Percentiles rank a stretch among this genome's conserved stretches.
These are phyloP conservation scores for Triticum aestivum DNA, from an alignment of 176 grass and related monocot genomes.

Conservation along the genomic window DNA sequence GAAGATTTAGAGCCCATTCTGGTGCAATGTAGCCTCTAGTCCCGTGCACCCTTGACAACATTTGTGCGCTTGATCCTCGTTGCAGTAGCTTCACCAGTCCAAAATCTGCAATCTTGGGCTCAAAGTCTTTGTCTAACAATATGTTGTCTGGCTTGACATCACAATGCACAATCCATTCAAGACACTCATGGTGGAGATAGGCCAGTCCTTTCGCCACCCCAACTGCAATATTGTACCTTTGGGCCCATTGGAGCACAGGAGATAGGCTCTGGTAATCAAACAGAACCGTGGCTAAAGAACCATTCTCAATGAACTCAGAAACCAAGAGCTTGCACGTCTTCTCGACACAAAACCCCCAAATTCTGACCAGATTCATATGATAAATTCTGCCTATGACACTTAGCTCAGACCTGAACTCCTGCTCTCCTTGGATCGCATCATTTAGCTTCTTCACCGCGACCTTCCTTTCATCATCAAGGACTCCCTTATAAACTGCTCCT, in stretches of 20 bases:
- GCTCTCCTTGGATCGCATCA: constrained; percentile 32
- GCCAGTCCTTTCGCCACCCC: constrained; percentile 51
- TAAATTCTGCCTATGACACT: constrained; percentile 52
- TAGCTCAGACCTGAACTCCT: constrained; percentile 56
- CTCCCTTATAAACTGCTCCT: constrained; percentile 17
- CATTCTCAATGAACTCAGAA: constrained; percentile 50
- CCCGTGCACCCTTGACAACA: constrained; percentile 45
- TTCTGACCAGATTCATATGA: constrained; percentile 56
- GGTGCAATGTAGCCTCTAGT: neutral
- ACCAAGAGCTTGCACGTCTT: constrained; percentile 38
- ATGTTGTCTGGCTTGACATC: constrained; percentile 70
- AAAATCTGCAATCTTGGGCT: constrained; percentile 65
- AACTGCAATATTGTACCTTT: constrained; percentile 56
- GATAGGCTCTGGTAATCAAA: constrained; percentile 7
- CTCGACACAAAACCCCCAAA: constrained; percentile 50
- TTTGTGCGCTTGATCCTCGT: neutral
- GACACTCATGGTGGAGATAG: constrained; percentile 64
- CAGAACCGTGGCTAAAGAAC: constrained; percentile 40
- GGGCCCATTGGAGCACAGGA: constrained; percentile 30
- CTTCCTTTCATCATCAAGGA: constrained; percentile 35
- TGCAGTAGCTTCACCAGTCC: constrained; percentile 49
- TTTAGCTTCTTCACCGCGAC: constrained; percentile 57
- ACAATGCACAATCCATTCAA: constrained; percentile 73
- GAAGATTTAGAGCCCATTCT: no score
- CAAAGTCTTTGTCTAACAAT: constrained; percentile 44